Percentiles rank a stretch among this genome's conserved stretches.
Evolutionary conservation across 495 filamentous ascomycete genomes (phyloP).

Genomic region (Aspergillus kassunensis): DNA sequence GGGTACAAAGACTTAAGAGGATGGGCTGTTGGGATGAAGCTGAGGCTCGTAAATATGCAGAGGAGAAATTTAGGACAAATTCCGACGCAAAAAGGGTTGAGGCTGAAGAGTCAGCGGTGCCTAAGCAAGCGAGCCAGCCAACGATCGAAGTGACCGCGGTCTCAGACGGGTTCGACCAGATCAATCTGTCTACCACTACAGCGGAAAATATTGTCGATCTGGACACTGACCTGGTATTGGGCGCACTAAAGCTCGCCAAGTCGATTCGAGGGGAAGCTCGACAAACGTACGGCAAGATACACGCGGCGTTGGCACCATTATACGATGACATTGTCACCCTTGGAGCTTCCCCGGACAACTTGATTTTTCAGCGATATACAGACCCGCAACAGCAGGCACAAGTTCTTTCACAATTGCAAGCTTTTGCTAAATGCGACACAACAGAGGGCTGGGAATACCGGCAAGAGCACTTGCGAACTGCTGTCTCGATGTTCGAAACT

Average conservation of each 20-base stretch:
- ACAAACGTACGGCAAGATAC: constrained; percentile 86
- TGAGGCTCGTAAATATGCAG: constrained; percentile 75
- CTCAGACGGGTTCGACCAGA: constrained; percentile 65
- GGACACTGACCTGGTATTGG: constrained; percentile 50
- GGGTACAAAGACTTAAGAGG: constrained; percentile 75
- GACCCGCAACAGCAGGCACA: constrained; percentile 86
- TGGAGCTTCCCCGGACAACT: constrained; percentile 71
- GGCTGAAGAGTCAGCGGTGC: constrained; percentile 42
- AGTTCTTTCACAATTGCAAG: constrained; percentile 74
- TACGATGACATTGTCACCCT: constrained; percentile 76
- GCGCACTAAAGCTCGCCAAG: constrained; percentile 60
- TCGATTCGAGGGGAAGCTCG: constrained; percentile 85
- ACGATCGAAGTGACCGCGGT: constrained; percentile 29
- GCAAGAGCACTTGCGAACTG: constrained; percentile 64
- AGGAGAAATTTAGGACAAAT: constrained; percentile 66
- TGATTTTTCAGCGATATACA: constrained; percentile 79
- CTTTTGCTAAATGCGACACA: constrained; percentile 77
- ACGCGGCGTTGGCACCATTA: constrained; percentile 80
- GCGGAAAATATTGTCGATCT: constrained; percentile 14
- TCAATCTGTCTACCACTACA: constrained; percentile 42
- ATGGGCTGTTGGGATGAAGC: constrained; percentile 93
- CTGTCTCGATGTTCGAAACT: constrained; percentile 82
- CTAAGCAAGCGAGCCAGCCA: constrained; percentile 12
- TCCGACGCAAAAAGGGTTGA: constrained; percentile 55
- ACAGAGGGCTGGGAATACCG: constrained; percentile 67